phyloP scores from a whole-genome alignment of 768 basidiomycete species.

The Hirschioporus abietinus region DNA sequence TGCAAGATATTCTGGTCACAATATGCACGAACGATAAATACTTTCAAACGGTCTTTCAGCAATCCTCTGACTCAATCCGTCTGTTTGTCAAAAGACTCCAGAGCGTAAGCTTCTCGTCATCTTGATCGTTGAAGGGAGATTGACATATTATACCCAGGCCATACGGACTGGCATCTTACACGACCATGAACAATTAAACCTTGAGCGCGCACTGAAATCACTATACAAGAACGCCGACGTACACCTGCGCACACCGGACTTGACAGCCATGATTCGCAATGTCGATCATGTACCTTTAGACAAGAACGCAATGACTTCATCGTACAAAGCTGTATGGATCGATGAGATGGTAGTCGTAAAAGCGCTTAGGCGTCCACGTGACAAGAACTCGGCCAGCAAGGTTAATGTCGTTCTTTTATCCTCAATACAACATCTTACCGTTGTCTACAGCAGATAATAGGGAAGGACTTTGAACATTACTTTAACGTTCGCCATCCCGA shows the following conservation, averaged over 20 bases:
- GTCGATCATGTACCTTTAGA: neutral
- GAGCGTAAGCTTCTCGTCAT: neutral
- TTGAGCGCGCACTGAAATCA: neutral
- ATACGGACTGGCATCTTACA: neutral
- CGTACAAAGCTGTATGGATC: neutral
- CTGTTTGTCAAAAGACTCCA: neutral
- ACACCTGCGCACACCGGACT: neutral
- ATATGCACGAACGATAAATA: neutral
- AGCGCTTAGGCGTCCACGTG: neutral
- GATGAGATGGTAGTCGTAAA: neutral
- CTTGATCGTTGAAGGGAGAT: neutral
- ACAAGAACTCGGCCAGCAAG: neutral
- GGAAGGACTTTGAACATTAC: neutral
- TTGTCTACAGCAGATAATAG: neutral
- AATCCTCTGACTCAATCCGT: neutral
- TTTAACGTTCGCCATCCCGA: neutral
- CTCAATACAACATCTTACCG: neutral
- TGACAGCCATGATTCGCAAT: neutral
- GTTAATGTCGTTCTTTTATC: neutral
- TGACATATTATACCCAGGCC: neutral
- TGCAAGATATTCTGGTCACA: neutral
- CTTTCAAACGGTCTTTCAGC: neutral
- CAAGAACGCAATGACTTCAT: neutral
- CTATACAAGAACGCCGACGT: neutral
- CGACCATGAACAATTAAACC: neutral